A percentile compares a stretch with the other conserved stretches of the same genome.
Conservation (phyloP, 495 filamentous ascomycete species). For the Penicillium argentinense region DNA sequence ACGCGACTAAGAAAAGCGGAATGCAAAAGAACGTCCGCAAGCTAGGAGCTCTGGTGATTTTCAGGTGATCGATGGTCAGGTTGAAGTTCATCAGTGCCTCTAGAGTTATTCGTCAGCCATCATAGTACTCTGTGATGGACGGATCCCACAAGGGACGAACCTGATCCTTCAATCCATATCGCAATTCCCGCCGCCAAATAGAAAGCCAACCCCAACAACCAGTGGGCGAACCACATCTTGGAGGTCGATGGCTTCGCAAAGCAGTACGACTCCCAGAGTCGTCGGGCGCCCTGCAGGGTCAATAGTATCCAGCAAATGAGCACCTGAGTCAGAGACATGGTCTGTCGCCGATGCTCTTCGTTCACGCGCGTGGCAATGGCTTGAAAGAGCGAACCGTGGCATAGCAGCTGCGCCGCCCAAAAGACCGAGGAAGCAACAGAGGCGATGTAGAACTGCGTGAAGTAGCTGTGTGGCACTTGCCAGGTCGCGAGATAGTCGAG, state of each 20-base stretch:
- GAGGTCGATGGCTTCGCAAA: slow-evolving; percentile 66
- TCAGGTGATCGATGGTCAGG: slow-evolving; percentile 33
- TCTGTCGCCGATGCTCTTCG: slow-evolving; percentile 34
- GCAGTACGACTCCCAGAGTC: slow-evolving; percentile 68
- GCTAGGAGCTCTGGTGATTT: slow-evolving; percentile 46
- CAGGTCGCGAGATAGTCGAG: slow-evolving; percentile 55
- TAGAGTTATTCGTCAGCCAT: slow-evolving; percentile 15
- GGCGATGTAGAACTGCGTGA: slow-evolving; percentile 79
- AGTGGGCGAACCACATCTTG: slow-evolving; percentile 83
- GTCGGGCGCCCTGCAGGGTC: slow-evolving; percentile 68
- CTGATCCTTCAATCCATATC: slow-evolving; percentile 83
- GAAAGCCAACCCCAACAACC: slow-evolving; percentile 73
- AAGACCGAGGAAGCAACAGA: slow-evolving; percentile 71
- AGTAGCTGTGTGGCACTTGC: slow-evolving; percentile 82
- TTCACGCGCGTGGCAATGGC: slow-evolving; percentile 37
- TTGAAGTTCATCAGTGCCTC: slow-evolving; percentile 28
- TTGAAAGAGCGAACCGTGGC: slow-evolving; percentile 49
- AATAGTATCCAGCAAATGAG: slow-evolving; percentile 68
- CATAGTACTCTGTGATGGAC: slow-evolving; percentile 10
- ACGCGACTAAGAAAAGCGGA: slow-evolving; percentile 70
- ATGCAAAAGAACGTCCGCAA: slow-evolving; percentile 60
- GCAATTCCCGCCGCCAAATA: slow-evolving; percentile 71
- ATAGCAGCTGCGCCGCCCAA: slow-evolving; percentile 70
- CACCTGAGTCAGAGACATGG: slow-evolving; percentile 67
- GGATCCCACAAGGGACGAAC: too few relatives aligned